Evolutionary conservation across 169 alveolate species (phyloP), one percentile per base, ranked within the genome.

Genomic region (Cryptosporidium tyzzeri): DNA sequence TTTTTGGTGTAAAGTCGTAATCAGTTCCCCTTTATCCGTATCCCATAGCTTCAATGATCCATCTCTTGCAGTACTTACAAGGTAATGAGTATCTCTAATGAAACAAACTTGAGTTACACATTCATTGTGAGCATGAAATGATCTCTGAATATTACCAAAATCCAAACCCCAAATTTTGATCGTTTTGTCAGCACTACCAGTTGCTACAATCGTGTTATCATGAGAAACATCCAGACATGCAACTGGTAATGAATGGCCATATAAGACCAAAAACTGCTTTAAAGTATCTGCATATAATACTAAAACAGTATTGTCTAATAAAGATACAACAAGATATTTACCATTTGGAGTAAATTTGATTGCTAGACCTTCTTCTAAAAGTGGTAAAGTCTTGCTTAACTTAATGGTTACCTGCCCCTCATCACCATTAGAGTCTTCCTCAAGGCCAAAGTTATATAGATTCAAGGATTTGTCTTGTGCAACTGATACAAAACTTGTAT

Each of bases 201-300:
- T 91, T 39, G 97, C 96, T 91, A 96, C 70, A 69, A 95, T 84
- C 29, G 93, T 92, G 48, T 92, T 84, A 75, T 95, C 98, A 16
- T 94, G 91, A 10, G 97, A 86, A 23, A 95, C 86, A 65, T 92
- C 96, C 65, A 96, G 69, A 45, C 96, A 91, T 16, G 95, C 92
- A 12, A 95, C 95, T 10, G 97, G 98, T 65, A 96, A 91, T 62
- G 94, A 94, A 91, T 96, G 98, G 0, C 98, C 98, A 70, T 95
- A 96, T 45, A 96, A 92, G 23, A 96, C 93, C 21, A 95, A 84
- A 92, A 93, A 94, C 50, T 91, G 91, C 86, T 94, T 94, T 75
- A 93, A 62, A 12, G 95, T 92, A 71, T 96, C 97, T 23, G 95
- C 69, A 89, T 95, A 93, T 50, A 92, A 91, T 23, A 94, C 94